Percentiles rank a stretch among this genome's conserved stretches.
These are phyloP conservation scores for Dalbergia cultrata DNA, from an alignment of 306 rosid genomes.

Conservation along the genomic window DNA sequence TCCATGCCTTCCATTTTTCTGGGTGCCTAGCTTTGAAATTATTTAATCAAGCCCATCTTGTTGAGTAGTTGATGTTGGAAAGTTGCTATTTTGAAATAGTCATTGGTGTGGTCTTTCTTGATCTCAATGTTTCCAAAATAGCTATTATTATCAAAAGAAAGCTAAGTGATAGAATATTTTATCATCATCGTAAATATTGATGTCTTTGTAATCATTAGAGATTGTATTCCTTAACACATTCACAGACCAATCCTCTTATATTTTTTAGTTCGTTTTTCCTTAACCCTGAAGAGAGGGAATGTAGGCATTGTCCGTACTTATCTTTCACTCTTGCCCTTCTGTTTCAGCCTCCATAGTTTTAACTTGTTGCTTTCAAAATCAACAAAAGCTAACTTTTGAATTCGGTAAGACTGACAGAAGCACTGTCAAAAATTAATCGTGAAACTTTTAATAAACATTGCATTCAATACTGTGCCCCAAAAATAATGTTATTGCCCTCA, in stretches of 20 bases:
- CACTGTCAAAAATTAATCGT: too few relatives aligned
- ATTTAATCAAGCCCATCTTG: constrained; percentile 20
- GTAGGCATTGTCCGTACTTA: not conserved
- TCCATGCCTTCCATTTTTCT: constrained; percentile 20
- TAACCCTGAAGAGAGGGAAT: not conserved
- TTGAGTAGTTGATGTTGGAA: not conserved
- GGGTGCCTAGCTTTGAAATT: constrained; percentile 11
- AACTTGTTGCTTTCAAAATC: too few relatives aligned
- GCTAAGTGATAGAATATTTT: constrained; percentile 10
- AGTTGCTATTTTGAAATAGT: constrained; percentile 3
- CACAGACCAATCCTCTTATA: not conserved
- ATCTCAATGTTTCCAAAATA: constrained; percentile 6
- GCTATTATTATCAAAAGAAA: constrained; percentile 5
- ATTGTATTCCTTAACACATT: not conserved
- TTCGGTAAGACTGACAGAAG: not conserved
- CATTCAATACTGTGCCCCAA: too few relatives aligned
- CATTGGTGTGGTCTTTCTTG: not conserved
- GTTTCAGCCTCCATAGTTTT: not conserved
- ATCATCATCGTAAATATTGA: constrained; percentile 4
- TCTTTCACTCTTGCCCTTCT: not conserved
- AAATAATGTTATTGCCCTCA: too few relatives aligned
- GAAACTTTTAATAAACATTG: too few relatives aligned
- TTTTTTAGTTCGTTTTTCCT: not conserved
- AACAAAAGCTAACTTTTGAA: not conserved
- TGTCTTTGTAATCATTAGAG: not conserved